phyloP scores from a whole-genome alignment of 1,284 basidiomycete genomes.

The Papiliotrema laurentii region DNA sequence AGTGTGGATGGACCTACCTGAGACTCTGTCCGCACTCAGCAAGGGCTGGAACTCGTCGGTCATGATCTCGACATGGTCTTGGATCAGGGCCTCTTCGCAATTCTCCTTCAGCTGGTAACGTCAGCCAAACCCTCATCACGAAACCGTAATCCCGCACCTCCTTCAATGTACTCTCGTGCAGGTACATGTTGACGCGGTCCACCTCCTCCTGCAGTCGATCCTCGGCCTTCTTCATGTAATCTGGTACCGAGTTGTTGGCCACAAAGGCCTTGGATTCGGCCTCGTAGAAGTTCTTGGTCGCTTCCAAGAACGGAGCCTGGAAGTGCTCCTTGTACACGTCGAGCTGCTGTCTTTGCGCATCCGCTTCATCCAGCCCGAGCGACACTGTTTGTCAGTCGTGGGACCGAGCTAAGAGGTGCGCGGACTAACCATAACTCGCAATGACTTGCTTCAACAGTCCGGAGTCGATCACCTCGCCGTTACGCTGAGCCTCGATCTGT shows the following conservation, averaged over 20 bases:
- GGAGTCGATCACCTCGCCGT: constrained; percentile 91
- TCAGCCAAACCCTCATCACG: no score
- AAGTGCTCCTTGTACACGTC: constrained; percentile 93
- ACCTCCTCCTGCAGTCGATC: constrained; percentile 89
- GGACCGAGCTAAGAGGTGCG: background rate
- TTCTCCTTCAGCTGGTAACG: constrained; percentile 64
- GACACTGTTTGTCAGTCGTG: constrained; percentile 59
- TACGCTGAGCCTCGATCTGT: constrained; percentile 87
- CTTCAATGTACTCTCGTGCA: constrained; percentile 83
- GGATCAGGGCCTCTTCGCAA: constrained; percentile 90
- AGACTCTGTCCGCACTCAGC: constrained; percentile 87
- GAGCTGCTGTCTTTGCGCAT: constrained; percentile 55
- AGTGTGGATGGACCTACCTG: constrained; percentile 47
- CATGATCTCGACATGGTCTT: constrained; percentile 80
- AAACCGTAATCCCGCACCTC: constrained; percentile 48
- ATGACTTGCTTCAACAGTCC: constrained; percentile 92
- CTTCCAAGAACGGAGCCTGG: constrained; percentile 80
- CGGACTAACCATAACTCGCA: constrained; percentile 68
- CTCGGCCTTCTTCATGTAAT: constrained; percentile 96
- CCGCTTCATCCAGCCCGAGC: constrained; percentile 85
- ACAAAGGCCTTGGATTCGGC: constrained; percentile 88
- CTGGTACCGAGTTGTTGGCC: constrained; percentile 82
- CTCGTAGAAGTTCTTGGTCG: constrained; percentile 88
- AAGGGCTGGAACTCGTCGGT: constrained; percentile 92
- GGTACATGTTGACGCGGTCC: constrained; percentile 89